Evolutionary conservation across 352 stramenopile genomes (phyloP), one percentile per base, ranked within the genome.

Genomic region (Globisporangium emineosum): DNA sequence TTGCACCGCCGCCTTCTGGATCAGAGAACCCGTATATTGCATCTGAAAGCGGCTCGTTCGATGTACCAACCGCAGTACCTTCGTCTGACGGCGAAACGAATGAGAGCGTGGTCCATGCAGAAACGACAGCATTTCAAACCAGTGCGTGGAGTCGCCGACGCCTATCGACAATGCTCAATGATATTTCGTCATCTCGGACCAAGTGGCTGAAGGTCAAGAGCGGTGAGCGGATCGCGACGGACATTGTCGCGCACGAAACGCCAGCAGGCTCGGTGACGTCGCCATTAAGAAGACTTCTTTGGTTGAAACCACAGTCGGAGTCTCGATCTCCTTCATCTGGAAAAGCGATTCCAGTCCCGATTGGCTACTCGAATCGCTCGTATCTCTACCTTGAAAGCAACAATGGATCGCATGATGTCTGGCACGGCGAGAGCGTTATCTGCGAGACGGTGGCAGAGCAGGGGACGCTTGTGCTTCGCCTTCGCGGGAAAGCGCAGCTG

Each of bases 371-470:
- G 8, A 91, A 95, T 68, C 79, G 86, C 29, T 93, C 84, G 50
- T 95, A 91, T 64, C 70, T 95, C 57, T 86, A 93, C 27, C 69
- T 95, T 5, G 84, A 95, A 53, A 91, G 75, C 60, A 77, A 73
- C 35, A 78, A 70, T 25, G 78, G 81, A 29, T 77, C 79, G 49
- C 77, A 76, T 29, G 80, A 91, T 55, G 77, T 77, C 15, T 91
- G 84, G 82, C 80, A 89, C 54, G 83, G 85, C 4, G 78, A 93
- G 64, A 90, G 78, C 60, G 87, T 93, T 45, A 91, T 95, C 57
- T 93, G 84, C 23, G 84, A 95, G 65, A 95, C 86, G 0, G 86
- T 95, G 2, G 86, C 86, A 13, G 86, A 95, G 62, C 84, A 93
- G 69, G 86, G 86, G 1, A 95, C 86, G 50, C 75, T 95, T 5